A percentile compares a stretch with the other conserved stretches of the same genome.
phyloP scores from a whole-genome alignment of 345 rosid species.

The Eutrema japonicum region DNA sequence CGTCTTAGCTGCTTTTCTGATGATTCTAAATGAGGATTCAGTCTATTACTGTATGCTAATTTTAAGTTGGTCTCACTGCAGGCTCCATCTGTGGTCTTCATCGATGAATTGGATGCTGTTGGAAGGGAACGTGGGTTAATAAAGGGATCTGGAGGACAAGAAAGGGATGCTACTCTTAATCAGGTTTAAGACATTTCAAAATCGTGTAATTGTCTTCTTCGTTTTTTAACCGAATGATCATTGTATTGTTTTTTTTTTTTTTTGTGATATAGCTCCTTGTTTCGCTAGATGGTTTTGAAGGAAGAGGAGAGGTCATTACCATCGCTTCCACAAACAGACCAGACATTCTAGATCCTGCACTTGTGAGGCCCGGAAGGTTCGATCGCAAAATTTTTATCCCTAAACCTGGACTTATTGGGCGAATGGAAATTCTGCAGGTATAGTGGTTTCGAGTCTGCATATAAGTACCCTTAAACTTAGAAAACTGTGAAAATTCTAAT shows the following conservation, averaged over 20 bases:
- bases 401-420: constrained; percentile 88
- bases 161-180: constrained; percentile 96
- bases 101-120: constrained; percentile 96
- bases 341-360: constrained; percentile 95
- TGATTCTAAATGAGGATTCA: constrained; percentile 1
- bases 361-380: constrained; percentile 90
- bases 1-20: not conserved
- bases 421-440: constrained; percentile 89
- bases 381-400: constrained; percentile 85
- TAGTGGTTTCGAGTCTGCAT: not conserved
- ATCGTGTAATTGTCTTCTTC: constrained; percentile 1
- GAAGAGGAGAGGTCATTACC: constrained; percentile 93
- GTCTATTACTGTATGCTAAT: constrained; percentile 18
- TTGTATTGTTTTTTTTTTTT: not conserved
- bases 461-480: not conserved
- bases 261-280: constrained; percentile 74
- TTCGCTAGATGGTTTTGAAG: constrained; percentile 96
- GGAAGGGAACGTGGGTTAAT: constrained; percentile 96
- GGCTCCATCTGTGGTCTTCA: constrained; percentile 96
- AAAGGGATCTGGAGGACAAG: constrained; percentile 97
- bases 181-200: constrained; percentile 57
- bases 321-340: constrained; percentile 97
- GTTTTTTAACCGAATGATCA: not conserved
- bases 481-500: not conserved
- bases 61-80: constrained; percentile 33